A percentile compares a stretch with the other conserved stretches of the same genome.
Conservation (phyloP, 2,329 filamentous ascomycete species). For the Blastomyces emzantsi region DNA sequence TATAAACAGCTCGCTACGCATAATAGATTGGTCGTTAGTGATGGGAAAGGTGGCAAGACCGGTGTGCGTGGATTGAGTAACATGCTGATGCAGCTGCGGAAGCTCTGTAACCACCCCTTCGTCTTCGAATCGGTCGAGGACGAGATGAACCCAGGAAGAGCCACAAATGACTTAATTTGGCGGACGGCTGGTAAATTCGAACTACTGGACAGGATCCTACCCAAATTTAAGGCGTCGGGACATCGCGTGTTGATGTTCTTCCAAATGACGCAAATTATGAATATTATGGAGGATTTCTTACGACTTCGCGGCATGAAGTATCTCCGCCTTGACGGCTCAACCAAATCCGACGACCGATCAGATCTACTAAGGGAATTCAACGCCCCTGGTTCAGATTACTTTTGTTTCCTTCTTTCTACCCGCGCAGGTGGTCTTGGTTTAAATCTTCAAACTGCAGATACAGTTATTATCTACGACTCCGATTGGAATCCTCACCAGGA, state of each 20-base stretch:
- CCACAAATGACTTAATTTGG: slow-evolving; percentile 91
- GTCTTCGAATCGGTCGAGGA: slow-evolving; percentile 98
- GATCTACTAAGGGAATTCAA: slow-evolving; percentile 87
- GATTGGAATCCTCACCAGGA: slow-evolving; percentile 99
- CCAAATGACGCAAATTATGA: slow-evolving; percentile 99
- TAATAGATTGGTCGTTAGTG: slow-evolving; percentile 88
- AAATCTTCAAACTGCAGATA: slow-evolving; percentile 95
- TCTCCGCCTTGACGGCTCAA: slow-evolving; percentile 88
- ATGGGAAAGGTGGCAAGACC: slow-evolving; percentile 91
- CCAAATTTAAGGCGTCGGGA: slow-evolving; percentile 83
- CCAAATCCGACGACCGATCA: slow-evolving; percentile 94
- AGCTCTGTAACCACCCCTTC: slow-evolving; percentile 98
- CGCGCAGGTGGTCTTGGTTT: slow-evolving; percentile 96
- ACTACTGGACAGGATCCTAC: slow-evolving; percentile 79
- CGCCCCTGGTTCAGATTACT: slow-evolving; percentile 79
- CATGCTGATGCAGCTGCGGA: slow-evolving; percentile 99
- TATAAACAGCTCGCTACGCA: slow-evolving; percentile 97
- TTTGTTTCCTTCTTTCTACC: slow-evolving; percentile 97
- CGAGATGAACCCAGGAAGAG: slow-evolving; percentile 84
- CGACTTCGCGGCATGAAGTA: slow-evolving; percentile 76
- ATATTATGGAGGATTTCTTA: slow-evolving; percentile 99
- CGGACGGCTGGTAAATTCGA: slow-evolving; percentile 96
- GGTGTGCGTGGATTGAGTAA: slow-evolving; percentile 93
- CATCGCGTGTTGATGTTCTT: slow-evolving; percentile 99
- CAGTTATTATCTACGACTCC: slow-evolving; percentile 98